These are phyloP conservation scores for Pochonia chlamydosporia DNA, from an alignment of 2,329 filamentous ascomycete genomes.

Conservation along the genomic window DNA sequence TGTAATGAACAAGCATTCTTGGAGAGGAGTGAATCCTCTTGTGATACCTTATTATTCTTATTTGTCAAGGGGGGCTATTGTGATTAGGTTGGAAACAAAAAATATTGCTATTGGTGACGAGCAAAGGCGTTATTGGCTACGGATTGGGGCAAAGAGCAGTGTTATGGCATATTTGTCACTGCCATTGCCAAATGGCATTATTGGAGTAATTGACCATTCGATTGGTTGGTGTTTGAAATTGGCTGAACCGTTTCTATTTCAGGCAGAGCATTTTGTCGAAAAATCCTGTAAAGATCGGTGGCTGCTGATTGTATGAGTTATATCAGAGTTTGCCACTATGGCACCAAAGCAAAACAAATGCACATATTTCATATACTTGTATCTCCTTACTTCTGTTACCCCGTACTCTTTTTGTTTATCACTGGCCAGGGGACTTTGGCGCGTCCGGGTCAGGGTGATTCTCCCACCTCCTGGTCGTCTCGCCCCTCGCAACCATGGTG, in stretches of 20 bases:
- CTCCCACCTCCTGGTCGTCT: conserved; percentile 1
- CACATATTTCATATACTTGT: no score
- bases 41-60: no score
- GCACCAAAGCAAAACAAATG: neutral
- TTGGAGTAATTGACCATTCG: no score
- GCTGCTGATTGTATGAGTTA: neutral
- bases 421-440: no score
- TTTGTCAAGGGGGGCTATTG: no score
- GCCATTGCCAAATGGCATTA: no score
- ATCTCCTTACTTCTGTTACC: neutral
- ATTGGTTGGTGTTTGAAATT: neutral
- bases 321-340: neutral
- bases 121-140: conserved; percentile 1
- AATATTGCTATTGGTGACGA: neutral
- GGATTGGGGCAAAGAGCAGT: neutral
- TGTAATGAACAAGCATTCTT: conserved; percentile 21
- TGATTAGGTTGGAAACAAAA: neutral
- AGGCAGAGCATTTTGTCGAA: neutral
- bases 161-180: no score
- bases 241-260: neutral
- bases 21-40: no score
- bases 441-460: conserved; percentile 2
- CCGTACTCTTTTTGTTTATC: no score
- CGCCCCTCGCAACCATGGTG: neutral
- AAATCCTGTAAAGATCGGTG: neutral